Evolutionary conservation across 129 eudicot genomes (phyloP).

Genomic region (Centrapalus pauciflorus): DNA sequence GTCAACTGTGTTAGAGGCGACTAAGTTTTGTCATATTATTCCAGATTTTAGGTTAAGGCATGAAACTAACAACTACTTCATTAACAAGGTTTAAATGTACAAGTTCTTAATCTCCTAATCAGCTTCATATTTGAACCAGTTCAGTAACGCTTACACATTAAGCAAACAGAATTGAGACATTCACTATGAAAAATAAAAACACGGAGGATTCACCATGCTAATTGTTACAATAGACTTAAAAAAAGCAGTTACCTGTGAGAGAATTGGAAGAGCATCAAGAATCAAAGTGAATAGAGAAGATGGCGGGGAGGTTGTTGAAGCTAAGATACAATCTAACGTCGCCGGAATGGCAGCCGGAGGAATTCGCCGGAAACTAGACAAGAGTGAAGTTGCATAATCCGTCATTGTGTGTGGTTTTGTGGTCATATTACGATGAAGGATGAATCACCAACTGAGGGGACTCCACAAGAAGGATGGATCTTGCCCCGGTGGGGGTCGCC

Average conservation of each 20-base stretch:
- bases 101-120: neutral
- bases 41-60: neutral
- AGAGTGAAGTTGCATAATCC: conserved; percentile 36
- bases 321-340: conserved; percentile 74
- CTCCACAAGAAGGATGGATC: neutral
- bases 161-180: neutral
- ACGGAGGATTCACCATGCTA: neutral
- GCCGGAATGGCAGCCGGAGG: conserved; percentile 78
- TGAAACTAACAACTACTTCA: neutral
- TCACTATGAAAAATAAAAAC: neutral
- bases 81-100: neutral
- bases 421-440: neutral
- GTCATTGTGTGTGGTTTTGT: conserved; percentile 25
- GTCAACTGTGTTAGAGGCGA: neutral
- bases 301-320: conserved; percentile 53
- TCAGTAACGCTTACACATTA: neutral
- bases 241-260: conserved; percentile 36
- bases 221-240: neutral
- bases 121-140: neutral
- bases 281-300: conserved; percentile 54
- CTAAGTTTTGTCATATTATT: neutral
- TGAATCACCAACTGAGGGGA: neutral
- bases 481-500: too few relatives aligned
- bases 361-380: conserved; percentile 63
- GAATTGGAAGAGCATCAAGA: conserved; percentile 42